These are phyloP conservation scores for Backusella tuberculispora DNA, from an alignment of 192 early-diverging fungal genomes.

Conservation along the genomic window DNA sequence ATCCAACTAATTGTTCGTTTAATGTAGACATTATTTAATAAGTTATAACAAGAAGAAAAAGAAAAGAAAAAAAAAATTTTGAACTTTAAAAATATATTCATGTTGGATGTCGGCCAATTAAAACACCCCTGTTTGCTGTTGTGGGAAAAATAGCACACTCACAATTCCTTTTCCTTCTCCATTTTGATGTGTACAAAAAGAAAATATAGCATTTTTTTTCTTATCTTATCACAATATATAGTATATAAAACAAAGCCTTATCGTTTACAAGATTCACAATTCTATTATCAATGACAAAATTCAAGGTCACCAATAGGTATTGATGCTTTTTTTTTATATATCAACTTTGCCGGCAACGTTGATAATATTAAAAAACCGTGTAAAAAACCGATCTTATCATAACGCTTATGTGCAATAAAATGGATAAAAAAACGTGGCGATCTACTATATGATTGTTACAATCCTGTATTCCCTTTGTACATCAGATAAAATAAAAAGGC, in stretches of 20 bases:
- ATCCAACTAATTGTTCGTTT: constrained; percentile 10
- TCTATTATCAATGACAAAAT: too few relatives aligned
- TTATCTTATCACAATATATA: constrained; percentile 3
- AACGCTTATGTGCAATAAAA: too few relatives aligned
- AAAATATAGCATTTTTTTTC: neutral
- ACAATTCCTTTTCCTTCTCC: neutral
- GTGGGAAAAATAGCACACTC: neutral
- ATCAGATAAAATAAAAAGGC: too few relatives aligned
- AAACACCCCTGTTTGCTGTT: constrained; percentile 5
- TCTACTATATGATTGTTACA: too few relatives aligned
- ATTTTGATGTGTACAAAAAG: constrained; percentile 6
- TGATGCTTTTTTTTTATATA: too few relatives aligned
- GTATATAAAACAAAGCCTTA: neutral
- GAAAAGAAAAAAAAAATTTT: neutral
- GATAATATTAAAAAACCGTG: too few relatives aligned
- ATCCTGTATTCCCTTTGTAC: too few relatives aligned
- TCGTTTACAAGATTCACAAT: neutral
- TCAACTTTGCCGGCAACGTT: too few relatives aligned
- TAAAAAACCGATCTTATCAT: too few relatives aligned
- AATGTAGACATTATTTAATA: constrained; percentile 15
- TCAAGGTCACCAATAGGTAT: too few relatives aligned
- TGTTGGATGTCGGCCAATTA: constrained; percentile 9
- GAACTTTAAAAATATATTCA: neutral
- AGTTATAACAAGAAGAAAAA: constrained; percentile 1
- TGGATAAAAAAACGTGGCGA: too few relatives aligned